Base-by-base conservation (phyloP, 1,284 basidiomycete species). In the Marasmius sp. region DNA sequence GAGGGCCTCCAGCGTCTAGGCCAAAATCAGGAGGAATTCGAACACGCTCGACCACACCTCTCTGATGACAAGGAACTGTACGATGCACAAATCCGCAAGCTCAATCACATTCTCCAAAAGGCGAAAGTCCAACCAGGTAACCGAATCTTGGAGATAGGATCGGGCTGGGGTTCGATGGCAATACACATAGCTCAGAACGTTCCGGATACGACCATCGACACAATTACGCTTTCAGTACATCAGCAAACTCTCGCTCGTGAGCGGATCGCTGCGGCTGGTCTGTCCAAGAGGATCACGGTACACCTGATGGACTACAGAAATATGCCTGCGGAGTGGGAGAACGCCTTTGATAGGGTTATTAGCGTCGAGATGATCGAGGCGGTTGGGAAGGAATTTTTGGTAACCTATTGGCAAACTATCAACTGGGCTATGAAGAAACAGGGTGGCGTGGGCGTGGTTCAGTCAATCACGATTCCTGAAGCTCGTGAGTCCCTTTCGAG, bases 321-420 rank as follows among this genome's bases (percentile, higher is more conserved):
- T 56, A 84, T 91, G 79, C 88, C 89, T 1, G 58, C 72, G 0
- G 81, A 83, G 38, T 92, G 89, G 89, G 74, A 82, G 61, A 81
- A 82, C 27, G 66, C 72, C 8, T 93, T 93, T 70, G 91, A 93
- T 70, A 75, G 91, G 3, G 79, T 93, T 11, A 80, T 93, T 20
- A 89, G 88, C 63, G 80, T 92, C 47, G 91, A 93, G 76, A 93
- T 94, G 91, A 83, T 93, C 12, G 91, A 93, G 72, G 87, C 87
- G 0, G 91, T 94, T 8, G 92, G 92, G 3, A 73, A 77, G 60
- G 88, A 89, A 67, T 91, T 84, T 68, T 69, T 91, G 63, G 79
- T 83, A 56, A 80, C 76, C 45, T 92, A 92, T 73, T 94, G 90
- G 81, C 72, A 73, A 34, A 77, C 83, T 49, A 81, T 93, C 45